These are phyloP conservation scores for Mantamonas sphyraenae DNA, from an alignment of 78 protist species.

Conservation along the genomic window DNA sequence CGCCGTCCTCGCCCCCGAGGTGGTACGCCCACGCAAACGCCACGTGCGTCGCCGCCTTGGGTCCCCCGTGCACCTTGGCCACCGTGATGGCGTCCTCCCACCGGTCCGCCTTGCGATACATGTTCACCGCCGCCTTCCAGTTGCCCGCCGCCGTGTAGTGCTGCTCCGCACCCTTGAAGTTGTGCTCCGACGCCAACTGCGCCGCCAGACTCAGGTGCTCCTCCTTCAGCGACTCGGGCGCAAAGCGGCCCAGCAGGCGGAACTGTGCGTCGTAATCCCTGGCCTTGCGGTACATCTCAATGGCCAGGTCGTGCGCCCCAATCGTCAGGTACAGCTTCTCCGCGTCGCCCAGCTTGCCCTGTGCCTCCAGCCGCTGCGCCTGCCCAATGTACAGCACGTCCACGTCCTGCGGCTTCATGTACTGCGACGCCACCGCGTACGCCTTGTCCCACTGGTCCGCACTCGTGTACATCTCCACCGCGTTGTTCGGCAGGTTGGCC, in stretches of 20 bases:
- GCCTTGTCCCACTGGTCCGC: slow-evolving; percentile 47
- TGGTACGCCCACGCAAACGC: slow-evolving; percentile 37
- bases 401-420: slow-evolving; percentile 18
- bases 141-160: slow-evolving; percentile 46
- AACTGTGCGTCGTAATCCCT: slow-evolving; percentile 64
- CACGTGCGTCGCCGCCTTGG: slow-evolving; percentile 40
- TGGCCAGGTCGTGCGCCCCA: slow-evolving; percentile 63
- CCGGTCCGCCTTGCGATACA: slow-evolving; percentile 58
- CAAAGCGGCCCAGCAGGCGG: slow-evolving; percentile 51
- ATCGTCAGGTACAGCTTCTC: slow-evolving; percentile 43
- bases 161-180: slow-evolving; percentile 51
- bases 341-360: slow-evolving; percentile 47
- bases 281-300: slow-evolving; percentile 73
- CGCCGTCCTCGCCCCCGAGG: slow-evolving; percentile 70
- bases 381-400: slow-evolving; percentile 23
- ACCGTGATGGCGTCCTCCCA: slow-evolving; percentile 82
- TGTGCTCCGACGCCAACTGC: slow-evolving; percentile 64
- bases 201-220: slow-evolving; percentile 65
- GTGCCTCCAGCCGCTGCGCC: slow-evolving; percentile 60
- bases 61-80: slow-evolving; percentile 59
- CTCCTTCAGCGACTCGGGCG: slow-evolving; percentile 38
- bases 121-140: slow-evolving; percentile 71
- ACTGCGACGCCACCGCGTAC: slow-evolving; percentile 33
- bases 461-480: slow-evolving; percentile 71
- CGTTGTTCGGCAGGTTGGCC: slow-evolving; percentile 14